Conservation (phyloP, 345 rosid species). For the Populus alba region DNA sequence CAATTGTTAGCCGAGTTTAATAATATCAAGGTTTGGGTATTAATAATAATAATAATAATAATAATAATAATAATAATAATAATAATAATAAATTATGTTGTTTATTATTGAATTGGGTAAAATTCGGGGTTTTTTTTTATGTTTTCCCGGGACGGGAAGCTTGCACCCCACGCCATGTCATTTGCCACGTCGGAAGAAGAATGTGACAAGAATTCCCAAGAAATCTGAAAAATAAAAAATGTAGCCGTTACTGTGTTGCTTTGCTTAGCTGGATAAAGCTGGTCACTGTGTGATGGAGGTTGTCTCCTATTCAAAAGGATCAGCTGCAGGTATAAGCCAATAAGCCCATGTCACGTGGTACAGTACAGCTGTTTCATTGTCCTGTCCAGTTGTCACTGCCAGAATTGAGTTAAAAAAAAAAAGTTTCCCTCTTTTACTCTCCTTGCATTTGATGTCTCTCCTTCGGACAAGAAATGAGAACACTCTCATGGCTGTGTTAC, state of each 20-base stretch:
- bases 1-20: too few relatives aligned
- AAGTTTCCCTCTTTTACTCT: conserved; percentile 15
- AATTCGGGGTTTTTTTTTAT: neutral
- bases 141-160: neutral
- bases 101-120: neutral
- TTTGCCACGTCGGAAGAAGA: neutral
- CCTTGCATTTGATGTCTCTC: conserved; percentile 11
- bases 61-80: too few relatives aligned
- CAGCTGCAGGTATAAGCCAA: neutral
- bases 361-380: conserved; percentile 35
- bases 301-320: conserved; percentile 14
- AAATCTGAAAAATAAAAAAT: neutral
- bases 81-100: too few relatives aligned
- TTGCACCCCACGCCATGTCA: neutral
- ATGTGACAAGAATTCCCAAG: neutral
- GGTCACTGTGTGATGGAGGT: conserved; percentile 25
- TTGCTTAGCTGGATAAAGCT: conserved; percentile 34
- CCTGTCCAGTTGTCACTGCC: conserved; percentile 49
- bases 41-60: too few relatives aligned
- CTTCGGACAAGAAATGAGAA: neutral
- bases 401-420: conserved; percentile 10
- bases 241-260: conserved; percentile 12
- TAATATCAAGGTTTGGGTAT: too few relatives aligned
- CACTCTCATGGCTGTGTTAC: neutral
- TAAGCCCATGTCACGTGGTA: neutral